These are phyloP conservation scores for Penicillium roqueforti DNA, from an alignment of 495 filamentous ascomycete genomes.

Conservation along the genomic window DNA sequence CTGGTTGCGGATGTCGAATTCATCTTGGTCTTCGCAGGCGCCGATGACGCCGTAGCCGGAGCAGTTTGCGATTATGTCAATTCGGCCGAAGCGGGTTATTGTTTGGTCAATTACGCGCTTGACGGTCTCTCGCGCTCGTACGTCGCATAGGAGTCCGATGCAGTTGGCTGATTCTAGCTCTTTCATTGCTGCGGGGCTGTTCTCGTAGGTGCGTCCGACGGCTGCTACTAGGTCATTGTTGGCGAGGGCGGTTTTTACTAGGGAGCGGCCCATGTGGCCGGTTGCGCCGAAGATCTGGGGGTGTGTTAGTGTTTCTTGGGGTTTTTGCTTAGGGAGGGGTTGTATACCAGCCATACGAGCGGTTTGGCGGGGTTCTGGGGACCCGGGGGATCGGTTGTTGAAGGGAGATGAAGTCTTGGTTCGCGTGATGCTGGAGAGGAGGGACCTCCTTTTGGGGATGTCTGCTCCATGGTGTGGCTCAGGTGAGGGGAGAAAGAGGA, in stretches of 20 bases:
- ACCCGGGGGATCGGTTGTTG: conserved; percentile 76
- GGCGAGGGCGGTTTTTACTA: conserved; percentile 74
- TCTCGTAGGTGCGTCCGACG: conserved; percentile 81
- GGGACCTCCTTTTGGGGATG: conserved; percentile 27
- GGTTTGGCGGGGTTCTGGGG: conserved; percentile 66
- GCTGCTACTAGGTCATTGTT: conserved; percentile 84
- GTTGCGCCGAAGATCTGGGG: conserved; percentile 84
- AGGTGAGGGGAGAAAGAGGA: not conserved
- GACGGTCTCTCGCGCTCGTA: conserved; percentile 77
- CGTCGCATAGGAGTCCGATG: conserved; percentile 81
- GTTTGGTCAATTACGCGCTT: conserved; percentile 62
- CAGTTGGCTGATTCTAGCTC: conserved; percentile 57
- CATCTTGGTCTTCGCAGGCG: conserved; percentile 94
- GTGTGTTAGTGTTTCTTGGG: not conserved
- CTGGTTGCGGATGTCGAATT: conserved; percentile 89
- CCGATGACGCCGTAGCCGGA: conserved; percentile 91
- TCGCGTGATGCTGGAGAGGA: conserved; percentile 33
- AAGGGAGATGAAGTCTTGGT: conserved; percentile 57
- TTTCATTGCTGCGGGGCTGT: conserved; percentile 65
- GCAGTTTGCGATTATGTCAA: conserved; percentile 90
- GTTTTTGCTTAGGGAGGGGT: conserved; percentile 20
- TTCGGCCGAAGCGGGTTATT: conserved; percentile 68
- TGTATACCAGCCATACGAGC: conserved; percentile 74
- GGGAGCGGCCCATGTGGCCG: conserved; percentile 89
- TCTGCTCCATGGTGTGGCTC: conserved; percentile 30